Conservation (phyloP, 2,329 filamentous ascomycete species). For the Chaetomium strumarium region DNA sequence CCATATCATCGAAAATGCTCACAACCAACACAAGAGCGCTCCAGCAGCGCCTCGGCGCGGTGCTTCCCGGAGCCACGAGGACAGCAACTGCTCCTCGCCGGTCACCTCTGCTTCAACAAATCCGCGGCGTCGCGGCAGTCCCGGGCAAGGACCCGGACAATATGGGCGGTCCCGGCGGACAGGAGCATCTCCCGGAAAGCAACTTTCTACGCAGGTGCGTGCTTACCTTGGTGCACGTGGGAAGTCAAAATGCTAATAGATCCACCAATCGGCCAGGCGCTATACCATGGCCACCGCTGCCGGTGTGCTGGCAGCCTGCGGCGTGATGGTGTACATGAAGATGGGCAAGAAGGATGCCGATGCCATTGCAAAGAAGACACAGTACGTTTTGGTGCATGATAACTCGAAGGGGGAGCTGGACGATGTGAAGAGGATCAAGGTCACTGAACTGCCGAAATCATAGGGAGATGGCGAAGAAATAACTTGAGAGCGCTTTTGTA, state of each 20-base stretch:
- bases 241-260: too few species aligned
- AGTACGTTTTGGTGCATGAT: constrained; percentile 22
- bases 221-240: not conserved
- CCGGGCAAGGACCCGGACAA: constrained; percentile 5
- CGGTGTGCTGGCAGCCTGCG: constrained; percentile 12
- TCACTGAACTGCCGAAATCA: constrained; percentile 46
- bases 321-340: constrained; percentile 13
- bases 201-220: constrained; percentile 9
- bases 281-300: constrained; percentile 14
- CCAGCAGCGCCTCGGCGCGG: not conserved
- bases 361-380: not conserved
- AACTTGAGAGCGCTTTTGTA: too few species aligned
- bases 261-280: not conserved
- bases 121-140: not conserved
- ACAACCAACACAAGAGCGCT: not conserved
- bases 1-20: not conserved
- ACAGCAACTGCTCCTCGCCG: too few species aligned
- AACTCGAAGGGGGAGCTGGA: constrained; percentile 20
- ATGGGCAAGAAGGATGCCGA: not conserved
- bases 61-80: not conserved
- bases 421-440: constrained; percentile 19
- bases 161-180: constrained; percentile 21
- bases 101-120: not conserved
- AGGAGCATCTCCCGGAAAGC: constrained; percentile 17
- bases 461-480: not conserved